Evolutionary conservation across 1,284 basidiomycete genomes (phyloP).

Genomic region (Pyrrhoderma noxium): DNA sequence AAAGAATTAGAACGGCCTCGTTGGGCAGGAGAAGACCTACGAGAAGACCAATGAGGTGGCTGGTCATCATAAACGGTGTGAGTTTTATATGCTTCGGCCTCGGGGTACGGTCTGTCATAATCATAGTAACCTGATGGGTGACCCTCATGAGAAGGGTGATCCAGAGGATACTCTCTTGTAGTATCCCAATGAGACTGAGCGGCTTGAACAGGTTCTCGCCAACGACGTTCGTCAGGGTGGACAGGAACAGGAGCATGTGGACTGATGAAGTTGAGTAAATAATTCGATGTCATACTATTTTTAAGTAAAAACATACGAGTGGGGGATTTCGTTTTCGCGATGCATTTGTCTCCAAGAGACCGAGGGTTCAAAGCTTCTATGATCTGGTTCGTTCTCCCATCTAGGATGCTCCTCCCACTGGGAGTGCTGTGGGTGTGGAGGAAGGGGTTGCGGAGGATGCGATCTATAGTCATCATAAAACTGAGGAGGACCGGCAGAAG

Average conservation of each 20-base stretch:
- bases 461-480: conserved; percentile 25
- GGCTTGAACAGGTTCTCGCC: conserved; percentile 4
- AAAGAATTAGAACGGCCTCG: conserved; percentile 6
- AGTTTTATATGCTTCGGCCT: background rate
- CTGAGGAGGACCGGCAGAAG: conserved; percentile 30
- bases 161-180: background rate
- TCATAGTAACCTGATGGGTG: conserved; percentile 6
- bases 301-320: conserved; percentile 19
- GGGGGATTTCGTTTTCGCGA: conserved; percentile 23
- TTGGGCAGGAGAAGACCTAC: conserved; percentile 4
- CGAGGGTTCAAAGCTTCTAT: conserved; percentile 50
- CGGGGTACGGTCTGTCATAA: background rate
- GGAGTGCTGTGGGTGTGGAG: background rate
- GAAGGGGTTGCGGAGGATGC: background rate
- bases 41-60: conserved; percentile 7
- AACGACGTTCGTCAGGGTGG: conserved; percentile 1
- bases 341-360: conserved; percentile 61
- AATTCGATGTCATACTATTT: conserved; percentile 5
- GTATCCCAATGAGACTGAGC: conserved; percentile 1
- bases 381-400: conserved; percentile 27
- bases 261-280: too few species aligned
- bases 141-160: conserved; percentile 6
- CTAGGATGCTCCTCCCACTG: conserved; percentile 33
- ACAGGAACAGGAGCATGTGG: background rate
- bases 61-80: conserved; percentile 3